phyloP scores from a whole-genome alignment of 345 rosid species.

The Syzygium jambos region DNA sequence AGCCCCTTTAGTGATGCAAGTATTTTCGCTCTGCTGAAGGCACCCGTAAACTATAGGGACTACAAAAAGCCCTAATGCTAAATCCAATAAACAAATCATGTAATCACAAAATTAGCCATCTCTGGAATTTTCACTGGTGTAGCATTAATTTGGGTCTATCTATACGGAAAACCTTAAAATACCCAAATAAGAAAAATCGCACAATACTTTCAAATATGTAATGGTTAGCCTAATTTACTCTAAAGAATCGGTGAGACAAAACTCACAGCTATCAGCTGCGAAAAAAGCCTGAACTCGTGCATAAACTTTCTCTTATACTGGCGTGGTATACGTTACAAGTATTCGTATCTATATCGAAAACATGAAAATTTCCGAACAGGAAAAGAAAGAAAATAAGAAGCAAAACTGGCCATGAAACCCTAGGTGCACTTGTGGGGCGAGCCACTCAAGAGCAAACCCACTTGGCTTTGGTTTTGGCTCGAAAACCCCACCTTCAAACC shows the following conservation, averaged over 20 bases:
- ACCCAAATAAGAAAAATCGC: neutral
- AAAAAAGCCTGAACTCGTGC: neutral
- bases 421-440: neutral
- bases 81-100: neutral
- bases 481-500: neutral
- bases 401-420: neutral
- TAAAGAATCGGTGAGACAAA: neutral
- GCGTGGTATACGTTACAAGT: neutral
- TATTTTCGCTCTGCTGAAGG: neutral
- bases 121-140: neutral
- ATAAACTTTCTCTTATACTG: neutral
- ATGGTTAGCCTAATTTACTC: neutral
- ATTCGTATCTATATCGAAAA: neutral
- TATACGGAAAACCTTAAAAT: neutral
- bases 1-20: neutral
- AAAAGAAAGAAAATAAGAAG: neutral
- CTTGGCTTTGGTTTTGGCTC: neutral
- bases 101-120: neutral
- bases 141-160: neutral
- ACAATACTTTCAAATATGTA: neutral
- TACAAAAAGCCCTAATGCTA: neutral
- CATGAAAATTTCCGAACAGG: neutral
- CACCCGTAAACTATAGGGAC: neutral
- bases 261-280: neutral
- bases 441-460: neutral